These are phyloP conservation scores for Barnettozyma sucrosica DNA, from an alignment of 805 yeast genomes.

Conservation along the genomic window DNA sequence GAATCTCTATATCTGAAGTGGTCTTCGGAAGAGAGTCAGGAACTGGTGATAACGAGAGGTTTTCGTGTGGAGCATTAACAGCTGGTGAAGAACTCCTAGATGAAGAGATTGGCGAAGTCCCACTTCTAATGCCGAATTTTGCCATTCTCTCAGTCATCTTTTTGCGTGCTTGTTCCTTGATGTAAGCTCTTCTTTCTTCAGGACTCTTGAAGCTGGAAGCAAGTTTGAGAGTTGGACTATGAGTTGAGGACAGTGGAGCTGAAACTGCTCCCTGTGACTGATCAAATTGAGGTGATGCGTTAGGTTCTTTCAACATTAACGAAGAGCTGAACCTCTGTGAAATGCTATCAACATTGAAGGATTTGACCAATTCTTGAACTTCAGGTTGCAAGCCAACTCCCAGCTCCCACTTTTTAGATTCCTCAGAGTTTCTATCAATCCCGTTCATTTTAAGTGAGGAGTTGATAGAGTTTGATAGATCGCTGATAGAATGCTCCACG, in stretches of 20 bases:
- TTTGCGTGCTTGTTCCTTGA: constrained; percentile 73
- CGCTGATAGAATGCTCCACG: constrained; percentile 62
- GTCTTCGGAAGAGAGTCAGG: constrained; percentile 12
- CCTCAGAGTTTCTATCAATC: constrained; percentile 14
- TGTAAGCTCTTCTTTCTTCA: constrained; percentile 67
- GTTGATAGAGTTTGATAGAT: constrained; percentile 41
- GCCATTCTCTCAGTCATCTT: constrained; percentile 73
- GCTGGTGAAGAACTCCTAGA: constrained; percentile 16
- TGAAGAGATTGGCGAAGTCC: background rate
- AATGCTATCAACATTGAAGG: constrained; percentile 15
- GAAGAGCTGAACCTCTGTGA: constrained; percentile 17
- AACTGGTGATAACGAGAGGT: background rate
- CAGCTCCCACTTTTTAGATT: constrained; percentile 66
- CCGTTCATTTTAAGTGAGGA: constrained; percentile 18
- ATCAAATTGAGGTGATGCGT: constrained; percentile 8
- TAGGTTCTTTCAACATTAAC: background rate
- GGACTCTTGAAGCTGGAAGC: constrained; percentile 33
- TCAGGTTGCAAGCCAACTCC: constrained; percentile 71
- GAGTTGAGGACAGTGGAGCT: constrained; percentile 6
- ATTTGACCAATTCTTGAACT: constrained; percentile 22
- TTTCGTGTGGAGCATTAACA: background rate
- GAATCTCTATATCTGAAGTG: constrained; percentile 26
- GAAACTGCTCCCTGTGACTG: constrained; percentile 1
- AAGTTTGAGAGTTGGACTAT: constrained; percentile 11
- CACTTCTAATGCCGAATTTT: constrained; percentile 50